Conservation (phyloP, 2,329 filamentous ascomycete species). For the Byssoonygena ceratinophila region DNA sequence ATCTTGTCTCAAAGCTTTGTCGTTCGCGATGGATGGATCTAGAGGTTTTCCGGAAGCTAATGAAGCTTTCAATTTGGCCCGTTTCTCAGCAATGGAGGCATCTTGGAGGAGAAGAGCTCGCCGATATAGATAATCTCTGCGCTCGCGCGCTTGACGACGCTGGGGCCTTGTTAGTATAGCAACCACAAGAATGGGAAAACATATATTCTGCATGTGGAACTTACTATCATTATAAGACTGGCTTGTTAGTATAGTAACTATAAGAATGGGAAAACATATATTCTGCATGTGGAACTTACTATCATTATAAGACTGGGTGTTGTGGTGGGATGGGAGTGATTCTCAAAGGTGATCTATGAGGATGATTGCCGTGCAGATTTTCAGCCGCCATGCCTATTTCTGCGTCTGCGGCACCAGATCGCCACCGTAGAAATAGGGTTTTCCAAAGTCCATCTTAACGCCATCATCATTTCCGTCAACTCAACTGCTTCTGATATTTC, state of each 20-base stretch:
- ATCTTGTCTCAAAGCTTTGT: slow-evolving; percentile 71
- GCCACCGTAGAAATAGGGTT: slow-evolving; percentile 10
- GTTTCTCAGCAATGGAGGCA: slow-evolving; percentile 85
- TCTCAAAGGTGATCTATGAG: background rate
- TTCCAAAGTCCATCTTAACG: slow-evolving; percentile 3
- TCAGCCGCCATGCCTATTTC: slow-evolving; percentile 12
- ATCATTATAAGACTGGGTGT: slow-evolving; percentile 9
- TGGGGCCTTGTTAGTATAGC: slow-evolving; percentile 22
- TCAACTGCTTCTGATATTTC: slow-evolving; percentile 1
- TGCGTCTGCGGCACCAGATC: background rate
- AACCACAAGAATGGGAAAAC: background rate
- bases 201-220: background rate
- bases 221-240: slow-evolving; percentile 17
- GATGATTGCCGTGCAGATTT: background rate
- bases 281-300: slow-evolving; percentile 16
- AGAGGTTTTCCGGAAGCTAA: slow-evolving; percentile 82
- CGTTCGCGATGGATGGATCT: slow-evolving; percentile 71
- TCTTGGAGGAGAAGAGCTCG: slow-evolving; percentile 77
- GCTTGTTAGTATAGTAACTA: background rate
- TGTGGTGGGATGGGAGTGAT: no score
- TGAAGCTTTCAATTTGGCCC: slow-evolving; percentile 74
- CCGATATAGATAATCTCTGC: slow-evolving; percentile 82
- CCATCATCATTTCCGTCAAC: slow-evolving; percentile 1
- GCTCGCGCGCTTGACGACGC: slow-evolving; percentile 65
- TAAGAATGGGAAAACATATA: background rate